Conservation (phyloP, 345 rosid genomes). For the Gossypium bickii region DNA sequence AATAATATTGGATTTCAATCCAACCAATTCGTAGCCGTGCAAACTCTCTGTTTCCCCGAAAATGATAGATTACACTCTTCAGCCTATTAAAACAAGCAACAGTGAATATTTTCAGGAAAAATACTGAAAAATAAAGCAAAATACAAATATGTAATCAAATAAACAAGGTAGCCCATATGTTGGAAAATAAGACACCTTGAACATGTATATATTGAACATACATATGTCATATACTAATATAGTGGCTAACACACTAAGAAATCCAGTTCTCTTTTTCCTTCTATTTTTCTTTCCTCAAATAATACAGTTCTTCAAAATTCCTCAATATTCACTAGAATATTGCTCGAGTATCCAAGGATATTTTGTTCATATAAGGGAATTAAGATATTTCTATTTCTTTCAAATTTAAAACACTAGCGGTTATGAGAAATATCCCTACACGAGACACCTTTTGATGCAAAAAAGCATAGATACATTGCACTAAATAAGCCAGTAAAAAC, state of each 20-base stretch:
- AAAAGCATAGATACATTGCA: neutral
- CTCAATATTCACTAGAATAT: neutral
- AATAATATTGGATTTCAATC: slow-evolving; percentile 17
- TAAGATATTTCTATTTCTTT: neutral
- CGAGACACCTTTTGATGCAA: neutral
- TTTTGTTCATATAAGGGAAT: neutral
- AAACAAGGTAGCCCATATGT: neutral
- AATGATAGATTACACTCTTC: slow-evolving; percentile 68
- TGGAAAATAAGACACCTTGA: neutral
- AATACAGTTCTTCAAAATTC: neutral
- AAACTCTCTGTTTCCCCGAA: slow-evolving; percentile 75
- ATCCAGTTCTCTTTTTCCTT: neutral
- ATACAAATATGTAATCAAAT: neutral
- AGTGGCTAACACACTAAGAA: neutral
- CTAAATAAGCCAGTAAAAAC: neutral
- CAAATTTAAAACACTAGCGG: neutral
- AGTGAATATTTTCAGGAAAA: neutral
- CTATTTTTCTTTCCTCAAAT: neutral
- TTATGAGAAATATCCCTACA: too few relatives aligned
- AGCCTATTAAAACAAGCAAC: slow-evolving; percentile 34
- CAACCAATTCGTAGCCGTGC: slow-evolving; percentile 81
- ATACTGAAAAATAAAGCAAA: neutral
- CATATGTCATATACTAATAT: neutral
- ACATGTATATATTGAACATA: neutral
- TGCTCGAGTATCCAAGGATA: neutral